phyloP scores from a whole-genome alignment of 352 stramenopile species.

The Pythium utonaiense region DNA sequence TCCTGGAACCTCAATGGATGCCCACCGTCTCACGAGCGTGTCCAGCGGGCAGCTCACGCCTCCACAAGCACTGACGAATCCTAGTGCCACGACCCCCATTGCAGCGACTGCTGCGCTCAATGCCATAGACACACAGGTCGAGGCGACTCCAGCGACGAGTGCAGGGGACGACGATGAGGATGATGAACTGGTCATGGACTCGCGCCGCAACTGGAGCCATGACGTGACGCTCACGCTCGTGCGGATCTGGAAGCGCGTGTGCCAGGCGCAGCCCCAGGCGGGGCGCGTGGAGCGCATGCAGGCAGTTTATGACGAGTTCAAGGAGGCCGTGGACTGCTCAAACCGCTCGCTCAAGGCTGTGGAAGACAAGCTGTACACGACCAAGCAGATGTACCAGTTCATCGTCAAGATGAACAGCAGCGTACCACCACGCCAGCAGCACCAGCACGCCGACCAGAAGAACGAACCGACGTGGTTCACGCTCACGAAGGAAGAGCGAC shows the following conservation, averaged over 20 bases:
- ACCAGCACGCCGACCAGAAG: conserved; percentile 11
- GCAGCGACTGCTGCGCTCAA: background rate
- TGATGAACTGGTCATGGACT: conserved; percentile 38
- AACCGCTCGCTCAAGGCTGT: conserved; percentile 53
- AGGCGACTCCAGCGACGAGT: background rate
- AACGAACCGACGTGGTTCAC: conserved; percentile 51
- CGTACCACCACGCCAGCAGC: conserved; percentile 25
- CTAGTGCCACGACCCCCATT: too few species aligned
- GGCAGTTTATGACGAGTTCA: conserved; percentile 51
- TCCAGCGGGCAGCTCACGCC: background rate
- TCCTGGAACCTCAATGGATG: conserved; percentile 20
- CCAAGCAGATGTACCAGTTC: conserved; percentile 77
- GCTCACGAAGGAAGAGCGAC: conserved; percentile 49
- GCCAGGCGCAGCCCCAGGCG: conserved; percentile 31
- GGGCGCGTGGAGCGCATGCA: conserved; percentile 42
- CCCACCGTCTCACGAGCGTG: background rate
- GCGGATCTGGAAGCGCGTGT: conserved; percentile 47
- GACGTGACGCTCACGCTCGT: conserved; percentile 54
- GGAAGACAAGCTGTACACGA: conserved; percentile 63
- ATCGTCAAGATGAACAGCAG: conserved; percentile 55
- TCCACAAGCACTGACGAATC: background rate
- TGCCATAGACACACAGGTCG: background rate
- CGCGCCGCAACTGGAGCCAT: conserved; percentile 47
- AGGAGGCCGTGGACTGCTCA: conserved; percentile 36
- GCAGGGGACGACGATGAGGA: conserved; percentile 13